Percentiles rank a stretch among this genome's conserved stretches.
Conservation (phyloP, 164 flowering plant species). For the Umbellularia californica region DNA sequence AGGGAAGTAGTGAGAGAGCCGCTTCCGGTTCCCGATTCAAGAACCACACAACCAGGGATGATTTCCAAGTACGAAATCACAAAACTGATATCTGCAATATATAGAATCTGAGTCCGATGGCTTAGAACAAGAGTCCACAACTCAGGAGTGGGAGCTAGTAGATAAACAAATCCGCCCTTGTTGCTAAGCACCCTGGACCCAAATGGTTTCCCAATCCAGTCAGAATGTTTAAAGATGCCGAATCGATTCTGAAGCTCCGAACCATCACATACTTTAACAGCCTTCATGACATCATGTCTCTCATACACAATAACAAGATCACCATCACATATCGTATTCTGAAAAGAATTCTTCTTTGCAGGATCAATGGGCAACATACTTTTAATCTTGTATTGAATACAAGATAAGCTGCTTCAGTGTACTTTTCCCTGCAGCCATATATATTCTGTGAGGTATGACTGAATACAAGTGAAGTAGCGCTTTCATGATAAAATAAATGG, state of each 20-base stretch:
- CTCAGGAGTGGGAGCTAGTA: constrained; percentile 89
- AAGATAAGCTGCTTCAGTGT: neutral
- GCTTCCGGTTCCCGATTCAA: constrained; percentile 91
- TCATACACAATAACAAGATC: constrained; percentile 85
- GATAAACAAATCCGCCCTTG: constrained; percentile 75
- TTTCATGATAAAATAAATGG: neutral
- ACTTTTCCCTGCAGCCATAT: neutral
- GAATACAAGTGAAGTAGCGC: neutral
- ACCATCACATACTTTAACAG: constrained; percentile 55
- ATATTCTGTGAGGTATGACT: neutral
- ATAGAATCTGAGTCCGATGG: constrained; percentile 93
- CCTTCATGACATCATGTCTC: constrained; percentile 76
- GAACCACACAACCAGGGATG: constrained; percentile 80
- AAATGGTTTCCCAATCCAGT: constrained; percentile 88
- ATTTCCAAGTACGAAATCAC: constrained; percentile 73
- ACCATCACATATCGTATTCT: constrained; percentile 48
- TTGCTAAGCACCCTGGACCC: constrained; percentile 75
- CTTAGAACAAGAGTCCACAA: constrained; percentile 87
- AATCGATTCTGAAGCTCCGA: constrained; percentile 76
- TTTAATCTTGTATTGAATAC: neutral
- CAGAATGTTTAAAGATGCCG: constrained; percentile 75
- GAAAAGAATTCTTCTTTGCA: constrained; percentile 45
- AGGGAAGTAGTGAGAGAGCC: constrained; percentile 83
- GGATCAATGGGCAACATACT: constrained; percentile 46
- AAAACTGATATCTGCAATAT: constrained; percentile 85